Conservation (phyloP, 139 green algal genomes). For the Diplosphaera chodatii region DNA sequence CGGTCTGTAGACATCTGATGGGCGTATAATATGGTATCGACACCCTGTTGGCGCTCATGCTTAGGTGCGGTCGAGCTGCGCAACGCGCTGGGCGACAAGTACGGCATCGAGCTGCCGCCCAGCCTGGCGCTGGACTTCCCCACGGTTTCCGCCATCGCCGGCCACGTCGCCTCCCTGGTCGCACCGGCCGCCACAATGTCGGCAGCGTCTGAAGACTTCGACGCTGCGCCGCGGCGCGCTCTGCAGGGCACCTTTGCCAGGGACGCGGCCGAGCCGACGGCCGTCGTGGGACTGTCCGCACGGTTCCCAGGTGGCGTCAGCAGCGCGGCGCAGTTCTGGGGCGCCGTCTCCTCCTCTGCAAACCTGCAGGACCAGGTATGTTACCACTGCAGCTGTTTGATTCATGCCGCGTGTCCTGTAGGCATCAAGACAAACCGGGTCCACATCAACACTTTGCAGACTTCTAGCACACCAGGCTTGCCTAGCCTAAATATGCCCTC, state of each 20-base stretch:
- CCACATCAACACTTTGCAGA: too few relatives aligned
- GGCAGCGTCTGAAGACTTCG: neutral
- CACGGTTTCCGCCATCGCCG: constrained; percentile 7
- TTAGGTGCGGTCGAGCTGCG: constrained; percentile 52
- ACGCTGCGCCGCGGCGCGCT: neutral
- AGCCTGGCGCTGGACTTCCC: constrained; percentile 52
- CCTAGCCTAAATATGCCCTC: too few relatives aligned
- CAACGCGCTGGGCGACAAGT: constrained; percentile 38
- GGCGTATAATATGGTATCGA: too few relatives aligned
- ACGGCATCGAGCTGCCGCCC: constrained; percentile 32
- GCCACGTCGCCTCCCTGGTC: neutral
- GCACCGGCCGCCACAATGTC: neutral
- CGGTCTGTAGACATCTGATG: too few relatives aligned
- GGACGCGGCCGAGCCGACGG: neutral
- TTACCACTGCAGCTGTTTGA: too few relatives aligned
- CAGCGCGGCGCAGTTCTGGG: constrained; percentile 12
- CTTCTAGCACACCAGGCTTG: too few relatives aligned
- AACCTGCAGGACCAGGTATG: constrained; percentile 12
- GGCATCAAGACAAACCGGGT: too few relatives aligned
- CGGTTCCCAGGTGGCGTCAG: constrained; percentile 4
- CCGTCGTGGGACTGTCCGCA: neutral
- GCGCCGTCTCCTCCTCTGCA: neutral
- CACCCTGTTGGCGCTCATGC: too few relatives aligned
- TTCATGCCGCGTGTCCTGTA: too few relatives aligned
- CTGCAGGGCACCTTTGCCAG: neutral